Evolutionary conservation across 306 rosid genomes (phyloP).

Genomic region (Quercus dentata): DNA sequence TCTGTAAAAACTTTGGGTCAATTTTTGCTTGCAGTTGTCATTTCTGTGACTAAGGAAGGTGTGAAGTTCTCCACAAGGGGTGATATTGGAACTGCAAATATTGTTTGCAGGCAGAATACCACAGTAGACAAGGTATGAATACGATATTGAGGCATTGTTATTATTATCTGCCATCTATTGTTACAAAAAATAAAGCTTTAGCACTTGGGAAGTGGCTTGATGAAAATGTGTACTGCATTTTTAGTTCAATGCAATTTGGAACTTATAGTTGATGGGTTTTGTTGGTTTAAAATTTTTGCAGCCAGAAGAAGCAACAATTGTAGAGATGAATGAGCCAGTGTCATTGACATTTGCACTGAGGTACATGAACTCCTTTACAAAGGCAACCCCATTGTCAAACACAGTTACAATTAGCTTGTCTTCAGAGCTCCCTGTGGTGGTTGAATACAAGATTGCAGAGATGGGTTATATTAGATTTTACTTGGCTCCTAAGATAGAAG

Average conservation of each 20-base stretch:
- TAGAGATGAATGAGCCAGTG: slow-evolving; percentile 91
- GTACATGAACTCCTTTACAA: slow-evolving; percentile 92
- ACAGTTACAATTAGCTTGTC: slow-evolving; percentile 67
- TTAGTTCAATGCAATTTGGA: not conserved
- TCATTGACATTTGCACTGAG: slow-evolving; percentile 86
- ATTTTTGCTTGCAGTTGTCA: slow-evolving; percentile 64
- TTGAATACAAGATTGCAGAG: slow-evolving; percentile 66
- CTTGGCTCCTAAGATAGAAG: slow-evolving; percentile 96
- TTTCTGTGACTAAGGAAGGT: slow-evolving; percentile 92
- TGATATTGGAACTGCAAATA: slow-evolving; percentile 90
- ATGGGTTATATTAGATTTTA: slow-evolving; percentile 78
- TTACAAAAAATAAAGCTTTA: not conserved
- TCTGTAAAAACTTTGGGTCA: not conserved
- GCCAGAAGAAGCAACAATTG: slow-evolving; percentile 60
- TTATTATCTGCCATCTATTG: not conserved
- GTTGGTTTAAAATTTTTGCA: slow-evolving; percentile 13
- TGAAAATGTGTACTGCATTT: not conserved
- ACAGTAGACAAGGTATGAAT: slow-evolving; percentile 93
- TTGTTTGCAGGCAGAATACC: slow-evolving; percentile 90
- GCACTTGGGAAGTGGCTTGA: not conserved
- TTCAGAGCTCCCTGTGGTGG: slow-evolving; percentile 64
- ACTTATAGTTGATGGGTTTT: not conserved
- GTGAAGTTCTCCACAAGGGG: slow-evolving; percentile 95
- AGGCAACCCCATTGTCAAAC: slow-evolving; percentile 80
- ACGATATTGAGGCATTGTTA: not conserved